Conservation (phyloP, 257 asterid species). For the Lavandula angustifolia region DNA sequence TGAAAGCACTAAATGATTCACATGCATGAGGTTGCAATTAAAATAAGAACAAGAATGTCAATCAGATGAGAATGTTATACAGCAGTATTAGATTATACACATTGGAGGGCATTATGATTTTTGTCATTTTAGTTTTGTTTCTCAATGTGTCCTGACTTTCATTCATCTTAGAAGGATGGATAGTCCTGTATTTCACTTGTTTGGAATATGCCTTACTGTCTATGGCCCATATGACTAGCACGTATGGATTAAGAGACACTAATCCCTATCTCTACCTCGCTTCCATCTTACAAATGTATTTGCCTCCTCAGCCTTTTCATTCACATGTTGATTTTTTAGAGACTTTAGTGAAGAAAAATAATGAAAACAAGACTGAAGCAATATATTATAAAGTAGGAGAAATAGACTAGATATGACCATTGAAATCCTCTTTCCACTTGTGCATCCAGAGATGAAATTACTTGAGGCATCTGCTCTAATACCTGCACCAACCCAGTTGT, state of each 20-base stretch:
- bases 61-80: constrained; percentile 2
- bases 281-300: neutral
- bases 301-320: constrained; percentile 4
- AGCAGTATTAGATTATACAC: neutral
- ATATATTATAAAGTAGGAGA: neutral
- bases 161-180: neutral
- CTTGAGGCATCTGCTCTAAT: constrained; percentile 76
- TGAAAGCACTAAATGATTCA: neutral
- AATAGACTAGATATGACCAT: constrained; percentile 42
- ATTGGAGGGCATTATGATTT: neutral
- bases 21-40: neutral
- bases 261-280: neutral
- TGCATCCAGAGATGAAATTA: constrained; percentile 72
- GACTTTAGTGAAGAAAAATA: neutral
- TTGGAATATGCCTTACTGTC: neutral
- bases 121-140: neutral
- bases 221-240: neutral
- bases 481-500: constrained; percentile 40
- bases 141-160: neutral
- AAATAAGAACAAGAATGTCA: neutral
- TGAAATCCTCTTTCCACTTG: constrained; percentile 70
- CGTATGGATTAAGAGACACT: neutral
- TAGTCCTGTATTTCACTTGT: neutral
- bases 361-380: constrained; percentile 9
- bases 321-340: neutral